A percentile compares a stretch with the other conserved stretches of the same genome.
Conservation (phyloP, 2,329 filamentous ascomycete genomes). For the Fusarium musae region DNA sequence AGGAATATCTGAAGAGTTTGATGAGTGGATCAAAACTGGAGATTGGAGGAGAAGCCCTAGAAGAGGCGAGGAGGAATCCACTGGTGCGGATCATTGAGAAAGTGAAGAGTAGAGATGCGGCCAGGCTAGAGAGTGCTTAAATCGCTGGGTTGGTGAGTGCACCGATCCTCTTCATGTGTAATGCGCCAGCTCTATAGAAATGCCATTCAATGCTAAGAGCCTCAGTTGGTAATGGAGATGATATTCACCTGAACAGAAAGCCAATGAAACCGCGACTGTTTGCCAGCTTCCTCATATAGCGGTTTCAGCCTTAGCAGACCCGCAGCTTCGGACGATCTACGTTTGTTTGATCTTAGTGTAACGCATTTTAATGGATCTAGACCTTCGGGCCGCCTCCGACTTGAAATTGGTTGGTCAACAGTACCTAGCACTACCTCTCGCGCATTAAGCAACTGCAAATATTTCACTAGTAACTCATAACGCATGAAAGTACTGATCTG, state of each 20-base stretch:
- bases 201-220: not conserved
- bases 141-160: rapidly evolving
- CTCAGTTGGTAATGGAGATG: not conserved
- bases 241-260: rapidly evolving
- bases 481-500: not conserved
- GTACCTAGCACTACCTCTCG: rapidly evolving
- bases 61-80: not conserved
- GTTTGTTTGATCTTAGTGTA: slow-evolving; percentile 3
- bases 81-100: not conserved
- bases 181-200: not conserved
- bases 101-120: not conserved
- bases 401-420: not conserved
- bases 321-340: not conserved
- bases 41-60: not conserved
- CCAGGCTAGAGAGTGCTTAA: not conserved
- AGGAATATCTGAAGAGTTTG: not conserved
- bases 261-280: not conserved
- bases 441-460: rapidly evolving
- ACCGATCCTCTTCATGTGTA: not conserved
- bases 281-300: not conserved
- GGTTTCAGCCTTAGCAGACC: not conserved
- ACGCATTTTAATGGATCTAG: not conserved
- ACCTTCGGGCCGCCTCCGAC: not conserved
- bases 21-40: not conserved
- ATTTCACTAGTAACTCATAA: rapidly evolving